Evolutionary conservation across 805 yeast genomes (phyloP).

Genomic region (Yarrowia sp.): DNA sequence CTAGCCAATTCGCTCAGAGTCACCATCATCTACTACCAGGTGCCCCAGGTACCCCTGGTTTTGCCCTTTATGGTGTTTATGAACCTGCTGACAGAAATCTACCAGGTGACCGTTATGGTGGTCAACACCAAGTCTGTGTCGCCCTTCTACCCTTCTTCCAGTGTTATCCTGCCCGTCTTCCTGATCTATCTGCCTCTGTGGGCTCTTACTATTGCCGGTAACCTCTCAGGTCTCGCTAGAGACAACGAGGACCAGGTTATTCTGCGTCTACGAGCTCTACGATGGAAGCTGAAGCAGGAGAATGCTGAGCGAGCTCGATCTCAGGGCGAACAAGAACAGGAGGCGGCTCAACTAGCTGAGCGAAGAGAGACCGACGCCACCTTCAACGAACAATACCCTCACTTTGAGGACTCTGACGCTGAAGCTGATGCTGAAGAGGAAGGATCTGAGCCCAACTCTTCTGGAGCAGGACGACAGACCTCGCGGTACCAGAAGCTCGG

Average conservation of each 20-base stretch:
- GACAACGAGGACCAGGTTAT: slow-evolving; percentile 34
- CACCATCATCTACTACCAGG: slow-evolving; percentile 31
- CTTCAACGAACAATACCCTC: slow-evolving; percentile 14
- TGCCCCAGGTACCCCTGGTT: slow-evolving; percentile 28
- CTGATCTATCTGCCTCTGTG: slow-evolving; percentile 34
- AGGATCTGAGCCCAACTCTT: background rate
- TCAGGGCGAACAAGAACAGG: background rate
- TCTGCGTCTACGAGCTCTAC: slow-evolving; percentile 25
- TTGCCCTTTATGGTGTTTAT: slow-evolving; percentile 29
- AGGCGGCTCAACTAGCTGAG: slow-evolving; percentile 2
- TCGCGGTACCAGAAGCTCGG: slow-evolving; percentile 9
- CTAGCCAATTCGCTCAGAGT: slow-evolving; percentile 29
- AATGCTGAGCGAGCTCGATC: slow-evolving; percentile 5
- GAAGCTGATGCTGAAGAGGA: background rate
- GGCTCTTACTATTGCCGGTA: slow-evolving; percentile 30
- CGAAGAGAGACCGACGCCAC: slow-evolving; percentile 1
- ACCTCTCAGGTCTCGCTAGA: slow-evolving; percentile 30
- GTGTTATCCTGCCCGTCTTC: slow-evolving; percentile 30
- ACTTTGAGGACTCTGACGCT: slow-evolving; percentile 5
- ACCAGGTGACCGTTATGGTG: slow-evolving; percentile 22
- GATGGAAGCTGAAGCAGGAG: slow-evolving; percentile 26
- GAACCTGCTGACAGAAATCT: slow-evolving; percentile 10
- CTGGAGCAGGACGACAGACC: background rate
- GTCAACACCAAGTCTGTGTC: slow-evolving; percentile 28
- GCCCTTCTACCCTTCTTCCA: slow-evolving; percentile 32